Evolutionary conservation across 2,329 filamentous ascomycete genomes (phyloP).

Genomic region (Chrysoporthe austroafricana): DNA sequence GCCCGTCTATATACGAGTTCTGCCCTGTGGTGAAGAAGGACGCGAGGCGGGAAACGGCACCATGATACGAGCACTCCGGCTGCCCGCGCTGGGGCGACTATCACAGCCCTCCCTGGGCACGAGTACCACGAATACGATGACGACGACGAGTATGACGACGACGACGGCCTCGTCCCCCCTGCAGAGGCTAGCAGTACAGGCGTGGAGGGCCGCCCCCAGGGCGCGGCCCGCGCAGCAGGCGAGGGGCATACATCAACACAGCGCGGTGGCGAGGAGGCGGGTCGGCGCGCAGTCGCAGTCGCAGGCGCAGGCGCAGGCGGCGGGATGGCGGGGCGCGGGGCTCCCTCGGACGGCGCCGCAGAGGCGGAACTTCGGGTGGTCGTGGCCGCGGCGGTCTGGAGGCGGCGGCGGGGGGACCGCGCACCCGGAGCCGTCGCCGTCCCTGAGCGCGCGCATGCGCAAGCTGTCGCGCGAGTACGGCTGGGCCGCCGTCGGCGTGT

Average conservation of each 20-base stretch:
- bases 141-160: background rate
- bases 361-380: constrained; percentile 23
- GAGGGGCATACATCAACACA: background rate
- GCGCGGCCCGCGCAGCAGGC: background rate
- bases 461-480: constrained; percentile 91
- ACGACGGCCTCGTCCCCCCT: constrained; percentile 5
- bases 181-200: constrained; percentile 15
- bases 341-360: constrained; percentile 12
- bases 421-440: constrained; percentile 35
- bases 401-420: background rate
- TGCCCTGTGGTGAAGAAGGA: too few species aligned
- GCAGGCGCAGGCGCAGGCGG: background rate
- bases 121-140: too few species aligned
- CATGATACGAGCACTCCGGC: constrained; percentile 20
- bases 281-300: too few species aligned
- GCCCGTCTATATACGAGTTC: background rate
- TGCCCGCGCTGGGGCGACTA: constrained; percentile 10
- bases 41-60: background rate
- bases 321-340: background rate
- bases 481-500: constrained; percentile 91
- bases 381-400: constrained; percentile 21
- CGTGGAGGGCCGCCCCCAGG: background rate
- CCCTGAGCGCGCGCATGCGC: constrained; percentile 73
- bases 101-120: constrained; percentile 1
- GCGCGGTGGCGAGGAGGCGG: too few species aligned